phyloP scores from a whole-genome alignment of 176 grass and related monocot genomes.

The Puya raimondii region DNA sequence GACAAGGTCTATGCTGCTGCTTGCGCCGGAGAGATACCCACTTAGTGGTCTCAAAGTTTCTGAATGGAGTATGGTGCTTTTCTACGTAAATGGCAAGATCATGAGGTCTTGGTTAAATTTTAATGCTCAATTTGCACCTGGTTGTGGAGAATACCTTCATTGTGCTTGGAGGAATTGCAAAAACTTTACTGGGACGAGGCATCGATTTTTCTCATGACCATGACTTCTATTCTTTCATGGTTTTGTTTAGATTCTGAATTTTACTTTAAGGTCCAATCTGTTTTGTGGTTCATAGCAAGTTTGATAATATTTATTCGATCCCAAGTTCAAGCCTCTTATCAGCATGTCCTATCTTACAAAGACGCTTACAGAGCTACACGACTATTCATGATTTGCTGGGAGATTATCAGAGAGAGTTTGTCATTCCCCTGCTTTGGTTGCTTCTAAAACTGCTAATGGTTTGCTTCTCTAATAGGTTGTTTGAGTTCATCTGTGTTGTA shows the following conservation, averaged over 20 bases:
- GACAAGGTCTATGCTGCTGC: not conserved
- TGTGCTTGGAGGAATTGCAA: not conserved
- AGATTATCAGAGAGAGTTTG: not conserved
- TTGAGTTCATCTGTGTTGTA: not conserved
- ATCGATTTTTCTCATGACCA: too few relatives aligned
- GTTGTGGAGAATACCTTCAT: not conserved
- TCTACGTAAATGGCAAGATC: not conserved
- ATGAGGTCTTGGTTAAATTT: not conserved
- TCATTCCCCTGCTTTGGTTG: not conserved
- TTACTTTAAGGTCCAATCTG: too few relatives aligned
- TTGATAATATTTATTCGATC: not conserved
- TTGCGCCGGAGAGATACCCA: not conserved
- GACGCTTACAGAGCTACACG: not conserved
- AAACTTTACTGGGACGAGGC: too few relatives aligned
- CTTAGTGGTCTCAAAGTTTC: not conserved
- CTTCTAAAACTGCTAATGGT: not conserved
- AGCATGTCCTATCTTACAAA: not conserved
- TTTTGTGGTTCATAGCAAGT: not conserved
- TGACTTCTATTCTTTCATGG: too few relatives aligned
- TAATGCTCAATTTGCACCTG: not conserved
- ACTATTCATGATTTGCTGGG: not conserved
- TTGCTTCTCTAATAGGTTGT: not conserved
- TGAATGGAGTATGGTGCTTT: not conserved
- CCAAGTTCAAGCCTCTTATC: not conserved
- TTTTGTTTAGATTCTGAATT: too few relatives aligned